phyloP scores from a whole-genome alignment of 2,329 filamentous ascomycete genomes.

The Pestalotiopsis fici region DNA sequence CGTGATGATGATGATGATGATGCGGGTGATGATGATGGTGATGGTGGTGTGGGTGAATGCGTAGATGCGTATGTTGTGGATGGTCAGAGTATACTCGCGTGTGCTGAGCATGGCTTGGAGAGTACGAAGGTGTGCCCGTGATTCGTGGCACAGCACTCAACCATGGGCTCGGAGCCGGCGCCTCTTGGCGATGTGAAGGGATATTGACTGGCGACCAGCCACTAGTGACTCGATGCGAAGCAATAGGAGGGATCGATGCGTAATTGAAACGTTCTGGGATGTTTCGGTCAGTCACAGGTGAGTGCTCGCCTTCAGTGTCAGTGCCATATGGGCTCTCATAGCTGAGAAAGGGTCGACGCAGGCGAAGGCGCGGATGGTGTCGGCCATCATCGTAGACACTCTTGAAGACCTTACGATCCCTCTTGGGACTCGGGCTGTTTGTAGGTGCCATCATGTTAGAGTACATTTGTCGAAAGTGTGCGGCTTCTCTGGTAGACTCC shows the following conservation, averaged over 20 bases:
- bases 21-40: conserved; percentile 7
- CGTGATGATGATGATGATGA: conserved; percentile 12
- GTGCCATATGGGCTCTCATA: conserved; percentile 39
- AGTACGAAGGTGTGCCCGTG: conserved; percentile 15
- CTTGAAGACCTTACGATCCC: conserved; percentile 26
- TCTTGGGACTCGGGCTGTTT: conserved; percentile 20
- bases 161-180: conserved; percentile 36
- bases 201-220: conserved; percentile 30
- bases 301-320: conserved; percentile 41
- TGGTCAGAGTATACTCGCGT: not conserved
- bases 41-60: conserved; percentile 4
- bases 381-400: conserved; percentile 23
- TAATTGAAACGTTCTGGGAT: conserved; percentile 19
- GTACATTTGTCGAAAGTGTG: conserved; percentile 38
- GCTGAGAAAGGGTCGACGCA: conserved; percentile 30
- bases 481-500: conserved; percentile 52
- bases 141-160: conserved; percentile 46
- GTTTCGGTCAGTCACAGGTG: conserved; percentile 23
- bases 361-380: conserved; percentile 19
- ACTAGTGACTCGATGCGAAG: conserved; percentile 15
- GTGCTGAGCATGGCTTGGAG: conserved; percentile 8
- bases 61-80: conserved; percentile 6
- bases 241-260: conserved; percentile 19
- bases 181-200: conserved; percentile 18
- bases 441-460: conserved; percentile 22